phyloP scores from a whole-genome alignment of 257 asterid genomes.

The Solanum habrochaites region DNA sequence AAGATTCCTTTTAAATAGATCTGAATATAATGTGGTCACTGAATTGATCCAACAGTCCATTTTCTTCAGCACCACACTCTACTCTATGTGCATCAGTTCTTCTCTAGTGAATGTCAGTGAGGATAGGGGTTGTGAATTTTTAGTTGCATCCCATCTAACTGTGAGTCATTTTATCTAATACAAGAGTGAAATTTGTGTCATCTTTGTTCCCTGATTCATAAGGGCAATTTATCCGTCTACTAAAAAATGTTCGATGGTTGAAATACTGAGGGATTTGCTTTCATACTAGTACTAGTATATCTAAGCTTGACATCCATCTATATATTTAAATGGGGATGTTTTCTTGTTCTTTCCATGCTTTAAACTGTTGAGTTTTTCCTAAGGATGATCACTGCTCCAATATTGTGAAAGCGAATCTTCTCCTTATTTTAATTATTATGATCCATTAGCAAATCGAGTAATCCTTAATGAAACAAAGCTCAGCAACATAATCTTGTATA shows the following conservation, averaged over 20 bases:
- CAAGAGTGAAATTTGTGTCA: background rate
- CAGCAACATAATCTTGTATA: background rate
- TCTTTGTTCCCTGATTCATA: background rate
- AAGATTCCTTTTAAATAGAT: background rate
- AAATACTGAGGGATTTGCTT: background rate
- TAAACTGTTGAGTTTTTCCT: background rate
- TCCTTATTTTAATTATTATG: background rate
- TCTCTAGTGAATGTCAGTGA: background rate
- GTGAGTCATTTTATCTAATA: background rate
- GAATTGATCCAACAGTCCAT: background rate
- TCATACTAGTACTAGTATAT: background rate
- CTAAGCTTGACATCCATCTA: background rate
- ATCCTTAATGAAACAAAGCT: background rate
- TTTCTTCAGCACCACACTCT: background rate
- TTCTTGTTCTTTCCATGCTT: background rate
- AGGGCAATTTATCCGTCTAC: background rate
- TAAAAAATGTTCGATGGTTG: background rate
- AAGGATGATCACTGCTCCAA: background rate
- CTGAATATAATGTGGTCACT: background rate
- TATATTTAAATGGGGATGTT: background rate
- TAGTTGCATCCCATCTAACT: background rate
- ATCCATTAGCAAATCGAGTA: background rate
- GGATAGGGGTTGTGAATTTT: background rate
- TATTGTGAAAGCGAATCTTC: background rate
- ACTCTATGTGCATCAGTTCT: background rate